phyloP scores from a whole-genome alignment of 1,284 basidiomycete genomes.

The Pseudozyma pruni region DNA sequence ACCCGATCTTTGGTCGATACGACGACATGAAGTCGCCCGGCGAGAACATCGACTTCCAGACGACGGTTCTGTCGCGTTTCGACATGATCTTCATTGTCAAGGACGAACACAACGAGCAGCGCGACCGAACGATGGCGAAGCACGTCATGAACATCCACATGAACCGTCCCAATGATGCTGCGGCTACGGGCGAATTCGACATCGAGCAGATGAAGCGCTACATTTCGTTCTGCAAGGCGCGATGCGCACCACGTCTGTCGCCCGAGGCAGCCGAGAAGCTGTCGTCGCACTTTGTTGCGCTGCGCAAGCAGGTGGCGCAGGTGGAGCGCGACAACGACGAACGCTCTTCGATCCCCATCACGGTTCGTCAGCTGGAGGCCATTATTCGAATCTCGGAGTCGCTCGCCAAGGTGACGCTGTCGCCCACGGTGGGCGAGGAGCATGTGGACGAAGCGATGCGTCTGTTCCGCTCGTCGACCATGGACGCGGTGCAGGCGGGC shows the following conservation, averaged over 20 bases:
- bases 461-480: constrained; percentile 97
- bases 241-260: constrained; percentile 94
- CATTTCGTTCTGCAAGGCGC: constrained; percentile 93
- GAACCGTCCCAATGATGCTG: constrained; percentile 78
- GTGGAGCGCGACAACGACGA: constrained; percentile 98
- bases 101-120: constrained; percentile 94
- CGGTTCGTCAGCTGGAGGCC: constrained; percentile 96
- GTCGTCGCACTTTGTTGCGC: constrained; percentile 92
- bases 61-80: constrained; percentile 96
- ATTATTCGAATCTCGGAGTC: constrained; percentile 99
- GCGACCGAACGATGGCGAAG: constrained; percentile 93
- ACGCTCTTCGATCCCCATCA: constrained; percentile 96
- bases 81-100: constrained; percentile 99
- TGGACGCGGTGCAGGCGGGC: constrained; percentile 96
- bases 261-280: constrained; percentile 95
- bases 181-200: constrained; percentile 85
- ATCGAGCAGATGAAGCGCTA: constrained; percentile 99
- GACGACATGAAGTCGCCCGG: constrained; percentile 97
- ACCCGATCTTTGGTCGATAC: constrained; percentile 98
- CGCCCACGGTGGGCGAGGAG: constrained; percentile 84
- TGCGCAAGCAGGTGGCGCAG: constrained; percentile 94
- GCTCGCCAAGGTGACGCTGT: constrained; percentile 91
- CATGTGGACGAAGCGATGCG: constrained; percentile 99
- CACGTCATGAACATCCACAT: constrained; percentile 99
- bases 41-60: constrained; percentile 99